phyloP scores from a whole-genome alignment of 2,329 filamentous ascomycete species.

The Rutstroemia sp. region DNA sequence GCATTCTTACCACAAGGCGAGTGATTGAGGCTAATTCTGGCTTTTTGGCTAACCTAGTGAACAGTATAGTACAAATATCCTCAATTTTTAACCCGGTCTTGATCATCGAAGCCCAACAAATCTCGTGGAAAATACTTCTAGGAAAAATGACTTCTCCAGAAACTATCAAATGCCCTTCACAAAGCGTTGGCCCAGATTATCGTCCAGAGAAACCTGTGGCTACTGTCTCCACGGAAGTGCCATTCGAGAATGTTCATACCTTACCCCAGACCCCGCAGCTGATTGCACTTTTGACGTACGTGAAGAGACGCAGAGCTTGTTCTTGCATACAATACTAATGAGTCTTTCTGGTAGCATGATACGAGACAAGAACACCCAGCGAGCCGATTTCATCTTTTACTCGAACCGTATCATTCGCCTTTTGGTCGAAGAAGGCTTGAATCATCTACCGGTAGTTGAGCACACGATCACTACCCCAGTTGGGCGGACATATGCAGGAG shows the following conservation, averaged over 20 bases:
- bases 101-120: not conserved
- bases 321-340: constrained; percentile 5
- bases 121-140: not conserved
- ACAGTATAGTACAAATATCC: not conserved
- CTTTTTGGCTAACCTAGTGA: not conserved
- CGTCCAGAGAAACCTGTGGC: constrained; percentile 72
- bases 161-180: constrained; percentile 19
- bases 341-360: constrained; percentile 64
- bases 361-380: constrained; percentile 78
- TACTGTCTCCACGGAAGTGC: constrained; percentile 77
- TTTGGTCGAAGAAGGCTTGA: constrained; percentile 92
- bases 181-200: constrained; percentile 76
- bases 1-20: not conserved
- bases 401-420: constrained; percentile 96
- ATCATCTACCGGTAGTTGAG: constrained; percentile 87
- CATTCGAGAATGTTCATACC: constrained; percentile 81
- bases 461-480: constrained; percentile 88
- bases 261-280: constrained; percentile 91
- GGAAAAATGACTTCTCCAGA: constrained; percentile 3
- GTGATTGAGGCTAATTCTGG: not conserved
- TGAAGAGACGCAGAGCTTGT: not conserved
- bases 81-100: not conserved
- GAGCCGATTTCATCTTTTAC: constrained; percentile 98
- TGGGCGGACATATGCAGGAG: constrained; percentile 78
- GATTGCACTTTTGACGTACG: constrained; percentile 95